A percentile compares a stretch with the other conserved stretches of the same genome.
Evolutionary conservation across 208 protist genomes (phyloP).

Genomic region (Phytomonas francai): DNA sequence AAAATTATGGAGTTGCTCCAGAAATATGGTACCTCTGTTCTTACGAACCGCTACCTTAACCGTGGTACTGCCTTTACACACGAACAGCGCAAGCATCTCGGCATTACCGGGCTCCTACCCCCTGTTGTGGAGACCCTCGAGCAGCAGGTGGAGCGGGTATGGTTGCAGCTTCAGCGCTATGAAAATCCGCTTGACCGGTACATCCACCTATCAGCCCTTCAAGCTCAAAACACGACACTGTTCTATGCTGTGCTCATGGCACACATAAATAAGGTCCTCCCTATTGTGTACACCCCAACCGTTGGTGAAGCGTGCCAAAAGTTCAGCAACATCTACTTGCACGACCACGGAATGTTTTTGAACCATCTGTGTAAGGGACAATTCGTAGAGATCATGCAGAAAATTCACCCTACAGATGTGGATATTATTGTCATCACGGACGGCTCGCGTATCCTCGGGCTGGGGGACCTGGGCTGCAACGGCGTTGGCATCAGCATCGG

Average conservation of each 20-base stretch:
- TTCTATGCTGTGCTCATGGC: conserved; percentile 65
- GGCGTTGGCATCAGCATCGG: conserved; percentile 95
- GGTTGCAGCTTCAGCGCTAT: conserved; percentile 44
- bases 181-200: conserved; percentile 85
- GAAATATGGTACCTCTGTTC: conserved; percentile 26
- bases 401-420: too few relatives aligned
- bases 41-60: conserved; percentile 76
- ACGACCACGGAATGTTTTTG: conserved; percentile 87
- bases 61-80: conserved; percentile 73
- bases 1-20: conserved; percentile 15
- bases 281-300: conserved; percentile 86
- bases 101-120: conserved; percentile 59
- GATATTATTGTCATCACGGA: too few relatives aligned
- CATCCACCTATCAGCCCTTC: conserved; percentile 60
- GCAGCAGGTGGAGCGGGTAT: conserved; percentile 52
- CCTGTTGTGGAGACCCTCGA: conserved; percentile 59
- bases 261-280: conserved; percentile 61
- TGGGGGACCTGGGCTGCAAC: conserved; percentile 92
- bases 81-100: conserved; percentile 61
- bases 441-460: conserved; percentile 92
- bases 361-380: conserved; percentile 52
- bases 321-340: conserved; percentile 70
- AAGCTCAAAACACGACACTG: conserved; percentile 61
- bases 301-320: conserved; percentile 90
- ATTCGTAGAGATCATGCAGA: conserved; percentile 73